Evolutionary conservation across 2,329 filamentous ascomycete species (phyloP).

Genomic region (Beauveria asiatica): DNA sequence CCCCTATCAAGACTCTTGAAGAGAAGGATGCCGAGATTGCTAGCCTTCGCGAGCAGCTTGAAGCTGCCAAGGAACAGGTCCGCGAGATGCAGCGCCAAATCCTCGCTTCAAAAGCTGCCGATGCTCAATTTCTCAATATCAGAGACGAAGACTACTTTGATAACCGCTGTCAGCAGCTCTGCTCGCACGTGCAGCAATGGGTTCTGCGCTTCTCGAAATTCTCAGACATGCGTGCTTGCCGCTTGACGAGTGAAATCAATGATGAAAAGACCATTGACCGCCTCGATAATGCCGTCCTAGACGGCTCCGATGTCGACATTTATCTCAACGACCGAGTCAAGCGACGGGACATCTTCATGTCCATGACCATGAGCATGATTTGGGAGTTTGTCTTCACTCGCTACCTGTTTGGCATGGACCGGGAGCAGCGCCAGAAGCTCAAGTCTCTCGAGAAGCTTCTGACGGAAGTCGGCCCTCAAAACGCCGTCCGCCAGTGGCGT

Average conservation of each 20-base stretch:
- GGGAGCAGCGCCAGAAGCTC: slow-evolving; percentile 94
- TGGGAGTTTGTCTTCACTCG: slow-evolving; percentile 98
- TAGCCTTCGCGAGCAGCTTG: slow-evolving; percentile 67
- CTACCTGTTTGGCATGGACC: slow-evolving; percentile 97
- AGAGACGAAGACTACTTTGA: slow-evolving; percentile 95
- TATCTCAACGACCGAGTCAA: slow-evolving; percentile 83
- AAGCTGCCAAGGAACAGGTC: slow-evolving; percentile 58
- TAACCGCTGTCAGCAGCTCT: slow-evolving; percentile 85
- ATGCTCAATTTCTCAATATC: slow-evolving; percentile 66
- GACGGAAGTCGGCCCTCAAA: slow-evolving; percentile 73
- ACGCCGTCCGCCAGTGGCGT: slow-evolving; percentile 95
- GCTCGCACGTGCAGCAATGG: slow-evolving; percentile 95
- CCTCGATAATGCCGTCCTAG: slow-evolving; percentile 87
- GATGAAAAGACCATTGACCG: slow-evolving; percentile 92
- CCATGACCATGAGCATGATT: slow-evolving; percentile 97
- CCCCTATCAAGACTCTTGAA: slow-evolving; percentile 56
- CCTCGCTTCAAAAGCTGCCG: slow-evolving; percentile 48
- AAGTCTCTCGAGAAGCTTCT: slow-evolving; percentile 92
- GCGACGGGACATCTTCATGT: slow-evolving; percentile 94
- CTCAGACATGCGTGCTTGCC: slow-evolving; percentile 84
- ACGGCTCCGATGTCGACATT: slow-evolving; percentile 84
- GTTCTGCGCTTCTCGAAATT: slow-evolving; percentile 96
- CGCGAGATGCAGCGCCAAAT: slow-evolving; percentile 45
- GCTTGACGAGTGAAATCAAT: slow-evolving; percentile 72
- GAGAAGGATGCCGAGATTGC: slow-evolving; percentile 80